Percentiles rank a stretch among this genome's conserved stretches.
phyloP scores from a whole-genome alignment of 1,139 yeast genomes.

The Scheffersomyces cryptocercus region DNA sequence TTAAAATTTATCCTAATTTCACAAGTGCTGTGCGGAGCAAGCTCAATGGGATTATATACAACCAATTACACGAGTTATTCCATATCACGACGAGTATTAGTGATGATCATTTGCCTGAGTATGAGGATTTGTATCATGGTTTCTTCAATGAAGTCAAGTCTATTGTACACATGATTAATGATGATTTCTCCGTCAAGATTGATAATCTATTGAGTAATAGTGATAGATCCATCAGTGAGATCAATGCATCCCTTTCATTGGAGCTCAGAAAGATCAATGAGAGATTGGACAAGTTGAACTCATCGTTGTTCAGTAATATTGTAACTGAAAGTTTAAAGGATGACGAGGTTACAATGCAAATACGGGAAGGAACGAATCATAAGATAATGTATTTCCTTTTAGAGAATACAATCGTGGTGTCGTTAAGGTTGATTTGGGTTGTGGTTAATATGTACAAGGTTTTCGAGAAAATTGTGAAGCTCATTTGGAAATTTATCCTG shows the following conservation, averaged over 20 bases:
- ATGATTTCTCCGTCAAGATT: conserved; percentile 49
- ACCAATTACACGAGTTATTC: conserved; percentile 25
- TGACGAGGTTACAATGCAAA: conserved; percentile 19
- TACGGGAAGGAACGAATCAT: conserved; percentile 28
- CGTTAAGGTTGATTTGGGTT: conserved; percentile 72
- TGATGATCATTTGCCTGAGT: conserved; percentile 38
- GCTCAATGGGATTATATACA: conserved; percentile 21
- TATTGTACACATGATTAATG: conserved; percentile 40
- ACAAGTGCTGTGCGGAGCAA: conserved; percentile 18
- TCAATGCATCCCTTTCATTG: conserved; percentile 75
- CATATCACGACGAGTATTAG: conserved; percentile 29
- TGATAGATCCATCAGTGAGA: conserved; percentile 79
- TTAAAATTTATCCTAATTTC: conserved; percentile 31
- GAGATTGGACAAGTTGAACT: conserved; percentile 57
- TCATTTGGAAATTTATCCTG: conserved; percentile 40
- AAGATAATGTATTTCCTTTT: conserved; percentile 40
- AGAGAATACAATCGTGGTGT: conserved; percentile 55
- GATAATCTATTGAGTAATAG: conserved; percentile 70
- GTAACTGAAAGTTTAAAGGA: conserved; percentile 24
- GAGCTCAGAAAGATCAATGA: conserved; percentile 73
- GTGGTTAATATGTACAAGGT: conserved; percentile 57
- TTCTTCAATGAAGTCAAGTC: conserved; percentile 39
- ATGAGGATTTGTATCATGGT: conserved; percentile 35
- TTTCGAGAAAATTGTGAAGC: conserved; percentile 29
- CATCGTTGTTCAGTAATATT: conserved; percentile 27